Evolutionary conservation across 805 yeast species (phyloP).

Genomic region (Komagataella phaffii): DNA sequence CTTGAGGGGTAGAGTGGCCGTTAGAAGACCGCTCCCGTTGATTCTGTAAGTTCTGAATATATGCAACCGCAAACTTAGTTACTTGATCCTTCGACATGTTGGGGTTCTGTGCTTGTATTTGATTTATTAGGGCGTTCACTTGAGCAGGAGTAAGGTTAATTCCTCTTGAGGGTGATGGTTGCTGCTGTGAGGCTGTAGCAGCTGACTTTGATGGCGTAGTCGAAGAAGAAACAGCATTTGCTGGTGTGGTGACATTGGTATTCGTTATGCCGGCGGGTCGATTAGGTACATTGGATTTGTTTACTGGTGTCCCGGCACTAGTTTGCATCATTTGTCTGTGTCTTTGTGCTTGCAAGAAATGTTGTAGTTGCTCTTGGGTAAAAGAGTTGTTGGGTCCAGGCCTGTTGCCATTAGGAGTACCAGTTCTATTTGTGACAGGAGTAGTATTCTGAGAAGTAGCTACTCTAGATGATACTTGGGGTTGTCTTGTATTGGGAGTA

Average conservation of each 20-base stretch:
- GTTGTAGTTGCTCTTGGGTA: constrained; percentile 49
- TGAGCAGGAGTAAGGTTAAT: constrained; percentile 41
- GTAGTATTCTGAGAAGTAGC: not conserved
- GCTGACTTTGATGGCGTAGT: not conserved
- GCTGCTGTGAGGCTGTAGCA: constrained; percentile 1
- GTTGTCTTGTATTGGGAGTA: not conserved
- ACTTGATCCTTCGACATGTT: constrained; percentile 49
- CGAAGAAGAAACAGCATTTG: constrained; percentile 1
- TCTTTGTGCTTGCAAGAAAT: constrained; percentile 36
- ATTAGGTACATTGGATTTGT: constrained; percentile 1
- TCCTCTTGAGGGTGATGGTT: constrained; percentile 1
- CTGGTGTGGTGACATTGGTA: not conserved
- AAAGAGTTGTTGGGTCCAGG: constrained; percentile 32
- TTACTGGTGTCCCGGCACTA: constrained; percentile 19
- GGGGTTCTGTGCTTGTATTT: constrained; percentile 56
- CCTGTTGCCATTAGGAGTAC: constrained; percentile 1
- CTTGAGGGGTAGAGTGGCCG: not conserved
- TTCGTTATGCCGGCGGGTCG: not conserved
- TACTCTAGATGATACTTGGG: not conserved
- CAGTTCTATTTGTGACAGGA: not conserved
- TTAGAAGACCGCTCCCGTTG: constrained; percentile 11
- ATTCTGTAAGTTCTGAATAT: constrained; percentile 37
- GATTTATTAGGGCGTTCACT: constrained; percentile 49
- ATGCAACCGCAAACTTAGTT: constrained; percentile 50
- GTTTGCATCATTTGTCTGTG: constrained; percentile 34